Conservation (phyloP, 805 yeast species). For the Diddensiella santjacobensis region DNA sequence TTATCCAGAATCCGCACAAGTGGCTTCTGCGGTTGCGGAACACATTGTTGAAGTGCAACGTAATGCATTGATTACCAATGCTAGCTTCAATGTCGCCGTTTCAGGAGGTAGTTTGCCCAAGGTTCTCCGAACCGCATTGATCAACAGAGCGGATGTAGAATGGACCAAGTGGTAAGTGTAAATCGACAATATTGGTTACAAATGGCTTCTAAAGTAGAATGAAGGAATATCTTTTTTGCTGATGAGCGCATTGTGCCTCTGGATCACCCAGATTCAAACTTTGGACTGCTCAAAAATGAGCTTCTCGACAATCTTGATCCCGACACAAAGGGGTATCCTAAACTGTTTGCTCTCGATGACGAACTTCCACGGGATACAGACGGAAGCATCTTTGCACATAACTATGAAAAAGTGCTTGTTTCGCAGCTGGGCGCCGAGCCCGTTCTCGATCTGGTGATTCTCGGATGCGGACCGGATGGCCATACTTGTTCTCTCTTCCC, state of each 20-base stretch:
- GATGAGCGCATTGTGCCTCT: constrained; percentile 90
- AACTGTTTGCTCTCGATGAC: constrained; percentile 63
- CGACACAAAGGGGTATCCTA: constrained; percentile 46
- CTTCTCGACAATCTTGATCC: constrained; percentile 46
- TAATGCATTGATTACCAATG: constrained; percentile 44
- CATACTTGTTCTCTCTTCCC: constrained; percentile 94
- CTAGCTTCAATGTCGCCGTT: constrained; percentile 67
- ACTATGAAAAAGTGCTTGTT: constrained; percentile 60
- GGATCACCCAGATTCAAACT: constrained; percentile 80
- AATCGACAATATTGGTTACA: background rate
- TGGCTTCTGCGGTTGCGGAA: constrained; percentile 64
- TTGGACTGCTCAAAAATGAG: constrained; percentile 66
- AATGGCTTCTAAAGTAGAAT: background rate
- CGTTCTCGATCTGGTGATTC: constrained; percentile 57
- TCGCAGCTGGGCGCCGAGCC: constrained; percentile 33
- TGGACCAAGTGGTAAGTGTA: constrained; percentile 33
- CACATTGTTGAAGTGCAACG: constrained; percentile 61
- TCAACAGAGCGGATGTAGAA: constrained; percentile 45
- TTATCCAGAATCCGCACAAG: constrained; percentile 51
- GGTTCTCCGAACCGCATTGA: constrained; percentile 59
- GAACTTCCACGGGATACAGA: constrained; percentile 54
- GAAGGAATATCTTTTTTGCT: constrained; percentile 76
- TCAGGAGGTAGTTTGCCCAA: constrained; percentile 90
- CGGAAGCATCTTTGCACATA: constrained; percentile 53
- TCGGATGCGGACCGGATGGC: constrained; percentile 96